Conservation (phyloP, 2,329 filamentous ascomycete genomes). For the Ophioceras dolichostomum region DNA sequence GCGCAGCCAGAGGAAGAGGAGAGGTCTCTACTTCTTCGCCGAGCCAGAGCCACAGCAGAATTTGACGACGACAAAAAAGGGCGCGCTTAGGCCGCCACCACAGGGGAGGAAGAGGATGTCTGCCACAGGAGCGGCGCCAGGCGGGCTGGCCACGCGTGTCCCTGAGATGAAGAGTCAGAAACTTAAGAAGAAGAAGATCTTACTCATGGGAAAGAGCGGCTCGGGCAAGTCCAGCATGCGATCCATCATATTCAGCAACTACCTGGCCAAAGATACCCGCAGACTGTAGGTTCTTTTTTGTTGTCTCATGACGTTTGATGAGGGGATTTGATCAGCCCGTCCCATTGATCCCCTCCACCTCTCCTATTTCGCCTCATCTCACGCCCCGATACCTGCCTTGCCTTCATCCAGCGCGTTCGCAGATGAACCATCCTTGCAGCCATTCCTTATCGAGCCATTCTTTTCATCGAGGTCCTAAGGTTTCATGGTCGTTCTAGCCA, state of each 20-base stretch:
- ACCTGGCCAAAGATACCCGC: constrained; percentile 90
- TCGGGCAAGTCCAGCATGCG: constrained; percentile 98
- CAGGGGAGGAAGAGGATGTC: too few species aligned
- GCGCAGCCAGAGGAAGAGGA: too few species aligned
- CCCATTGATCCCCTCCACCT: not conserved
- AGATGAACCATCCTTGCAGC: not conserved
- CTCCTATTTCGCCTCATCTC: not conserved
- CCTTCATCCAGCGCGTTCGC: not conserved
- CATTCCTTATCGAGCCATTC: too few species aligned
- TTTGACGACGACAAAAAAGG: too few species aligned
- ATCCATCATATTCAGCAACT: constrained; percentile 98
- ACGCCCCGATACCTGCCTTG: not conserved
- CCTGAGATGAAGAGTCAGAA: constrained; percentile 29
- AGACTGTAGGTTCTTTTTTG: constrained; percentile 42
- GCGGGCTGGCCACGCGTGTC: constrained; percentile 1
- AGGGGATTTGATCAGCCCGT: too few species aligned
- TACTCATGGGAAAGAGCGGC: constrained; percentile 90
- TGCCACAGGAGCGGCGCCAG: not conserved
- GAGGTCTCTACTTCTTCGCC: too few species aligned
- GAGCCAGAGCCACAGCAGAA: too few species aligned
- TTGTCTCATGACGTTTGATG: too few species aligned
- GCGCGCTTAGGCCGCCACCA: too few species aligned
- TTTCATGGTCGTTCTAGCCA: not conserved
- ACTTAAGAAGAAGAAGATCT: constrained; percentile 75
- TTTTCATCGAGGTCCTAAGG: not conserved